Conservation (phyloP, 75 land plant species). For the Picea sitchensis region DNA sequence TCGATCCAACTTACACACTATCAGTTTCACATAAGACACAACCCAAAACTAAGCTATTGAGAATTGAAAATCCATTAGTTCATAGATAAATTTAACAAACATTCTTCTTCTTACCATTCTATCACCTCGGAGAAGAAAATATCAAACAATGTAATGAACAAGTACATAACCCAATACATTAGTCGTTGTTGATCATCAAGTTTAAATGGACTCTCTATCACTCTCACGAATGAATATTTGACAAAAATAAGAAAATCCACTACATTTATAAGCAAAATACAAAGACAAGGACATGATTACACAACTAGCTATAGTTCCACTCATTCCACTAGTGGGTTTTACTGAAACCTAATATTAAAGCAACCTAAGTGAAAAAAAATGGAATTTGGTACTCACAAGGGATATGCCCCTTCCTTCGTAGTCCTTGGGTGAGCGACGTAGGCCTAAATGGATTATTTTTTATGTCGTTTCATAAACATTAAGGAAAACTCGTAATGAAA, state of each 20-base stretch:
- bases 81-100: background rate
- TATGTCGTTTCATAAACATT: too few species aligned
- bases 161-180: conserved; percentile 51
- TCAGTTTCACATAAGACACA: too few species aligned
- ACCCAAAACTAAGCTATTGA: too few species aligned
- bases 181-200: conserved; percentile 48
- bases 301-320: background rate
- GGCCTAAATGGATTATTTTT: too few species aligned
- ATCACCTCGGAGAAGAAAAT: conserved; percentile 17
- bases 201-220: conserved; percentile 35
- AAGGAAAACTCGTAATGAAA: too few species aligned
- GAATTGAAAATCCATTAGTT: too few species aligned
- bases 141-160: conserved; percentile 36
- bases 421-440: too few species aligned
- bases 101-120: conserved; percentile 26
- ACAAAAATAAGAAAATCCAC: background rate
- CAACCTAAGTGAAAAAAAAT: too few species aligned
- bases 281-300: background rate
- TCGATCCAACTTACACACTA: too few species aligned
- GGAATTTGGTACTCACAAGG: too few species aligned
- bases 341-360: too few species aligned
- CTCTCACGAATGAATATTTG: conserved; percentile 40
- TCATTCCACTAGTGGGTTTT: background rate
- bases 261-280: background rate
- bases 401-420: too few species aligned